phyloP scores from a whole-genome alignment of 148 eudicot genomes.

The Simmondsia chinensis region DNA sequence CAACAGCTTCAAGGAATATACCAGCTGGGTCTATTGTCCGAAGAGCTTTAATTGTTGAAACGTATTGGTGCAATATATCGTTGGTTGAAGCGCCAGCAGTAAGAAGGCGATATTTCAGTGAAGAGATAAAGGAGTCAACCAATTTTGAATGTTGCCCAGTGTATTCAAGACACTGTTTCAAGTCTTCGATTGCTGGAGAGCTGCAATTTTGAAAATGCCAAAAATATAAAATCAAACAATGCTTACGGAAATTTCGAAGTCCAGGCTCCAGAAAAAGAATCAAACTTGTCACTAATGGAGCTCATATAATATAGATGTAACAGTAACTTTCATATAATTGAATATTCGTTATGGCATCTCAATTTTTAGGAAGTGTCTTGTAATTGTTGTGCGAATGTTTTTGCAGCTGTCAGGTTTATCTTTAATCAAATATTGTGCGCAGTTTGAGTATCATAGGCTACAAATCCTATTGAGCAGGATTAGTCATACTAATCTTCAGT shows the following conservation, averaged over 20 bases:
- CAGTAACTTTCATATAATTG: no score
- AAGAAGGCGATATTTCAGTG: conserved; percentile 73
- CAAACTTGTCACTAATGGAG: no score
- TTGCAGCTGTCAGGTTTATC: no score
- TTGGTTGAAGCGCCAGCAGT: conserved; percentile 99
- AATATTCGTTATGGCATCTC: no score
- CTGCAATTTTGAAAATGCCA: conserved; percentile 33
- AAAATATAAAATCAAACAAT: conserved; percentile 1
- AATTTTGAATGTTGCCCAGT: conserved; percentile 97
- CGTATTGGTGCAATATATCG: conserved; percentile 94
- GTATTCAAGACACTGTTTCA: conserved; percentile 93
- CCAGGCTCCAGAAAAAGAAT: no score
- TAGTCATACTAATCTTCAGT: no score
- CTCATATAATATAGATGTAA: no score
- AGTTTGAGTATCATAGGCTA: no score
- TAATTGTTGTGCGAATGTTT: no score
- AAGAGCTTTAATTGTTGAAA: conserved; percentile 95
- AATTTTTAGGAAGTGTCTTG: no score
- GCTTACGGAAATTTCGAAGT: background rate
- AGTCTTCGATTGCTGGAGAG: conserved; percentile 91
- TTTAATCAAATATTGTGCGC: no score
- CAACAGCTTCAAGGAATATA: conserved; percentile 96
- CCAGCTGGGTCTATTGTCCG: conserved; percentile 94
- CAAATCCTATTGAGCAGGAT: no score
- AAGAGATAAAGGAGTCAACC: conserved; percentile 87